These are phyloP conservation scores for Puya raimondii DNA, from an alignment of 176 grass and related monocot species.

Conservation along the genomic window DNA sequence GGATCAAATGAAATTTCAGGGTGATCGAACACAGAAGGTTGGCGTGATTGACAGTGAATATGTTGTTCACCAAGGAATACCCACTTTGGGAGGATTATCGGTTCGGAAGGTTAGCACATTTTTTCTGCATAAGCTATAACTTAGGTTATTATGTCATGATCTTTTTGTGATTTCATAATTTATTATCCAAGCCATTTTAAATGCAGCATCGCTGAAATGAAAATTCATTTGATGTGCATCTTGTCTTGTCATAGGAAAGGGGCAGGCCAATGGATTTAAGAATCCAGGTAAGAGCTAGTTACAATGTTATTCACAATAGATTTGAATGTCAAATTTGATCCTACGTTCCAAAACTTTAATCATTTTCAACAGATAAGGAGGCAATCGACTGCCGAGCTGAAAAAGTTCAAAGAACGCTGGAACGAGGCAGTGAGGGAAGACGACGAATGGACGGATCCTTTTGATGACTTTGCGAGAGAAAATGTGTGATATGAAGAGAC, in stretches of 20 bases:
- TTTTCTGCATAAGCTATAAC: no score
- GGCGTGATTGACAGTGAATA: constrained; percentile 22
- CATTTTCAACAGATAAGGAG: constrained; percentile 61
- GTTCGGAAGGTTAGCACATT: constrained; percentile 1
- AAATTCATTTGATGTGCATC: background rate
- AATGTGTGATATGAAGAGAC: background rate
- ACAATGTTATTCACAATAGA: constrained; percentile 3
- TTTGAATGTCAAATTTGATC: background rate
- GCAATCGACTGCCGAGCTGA: constrained; percentile 73
- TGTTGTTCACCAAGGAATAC: constrained; percentile 16
- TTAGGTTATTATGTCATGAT: no score
- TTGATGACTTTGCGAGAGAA: constrained; percentile 16
- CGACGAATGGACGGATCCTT: constrained; percentile 69
- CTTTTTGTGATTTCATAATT: background rate
- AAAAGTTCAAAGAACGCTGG: constrained; percentile 82
- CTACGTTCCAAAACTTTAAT: background rate
- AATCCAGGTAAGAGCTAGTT: constrained; percentile 46
- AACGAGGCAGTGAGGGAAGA: constrained; percentile 71
- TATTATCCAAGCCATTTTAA: background rate
- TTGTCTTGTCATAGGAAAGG: no score
- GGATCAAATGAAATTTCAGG: background rate
- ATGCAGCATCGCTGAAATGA: background rate
- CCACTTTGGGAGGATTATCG: constrained; percentile 3
- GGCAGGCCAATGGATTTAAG: constrained; percentile 64
- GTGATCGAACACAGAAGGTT: constrained; percentile 18